These are phyloP conservation scores for Aureobasidium namibiae DNA, from an alignment of 2,329 filamentous ascomycete genomes.

Conservation along the genomic window DNA sequence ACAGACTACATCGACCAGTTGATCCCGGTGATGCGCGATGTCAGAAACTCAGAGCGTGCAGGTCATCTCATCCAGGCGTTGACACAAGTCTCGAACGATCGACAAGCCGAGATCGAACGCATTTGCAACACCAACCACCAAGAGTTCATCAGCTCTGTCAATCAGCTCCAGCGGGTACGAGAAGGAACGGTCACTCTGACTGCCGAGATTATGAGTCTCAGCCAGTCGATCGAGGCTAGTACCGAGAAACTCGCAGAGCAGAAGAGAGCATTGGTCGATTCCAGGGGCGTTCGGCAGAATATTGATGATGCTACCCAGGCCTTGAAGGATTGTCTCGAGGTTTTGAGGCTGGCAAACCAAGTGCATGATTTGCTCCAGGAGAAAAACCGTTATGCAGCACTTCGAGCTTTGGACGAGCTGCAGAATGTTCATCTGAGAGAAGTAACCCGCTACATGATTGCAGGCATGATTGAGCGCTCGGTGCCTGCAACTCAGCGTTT, in stretches of 20 bases:
- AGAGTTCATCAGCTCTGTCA: conserved; percentile 89
- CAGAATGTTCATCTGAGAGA: conserved; percentile 95
- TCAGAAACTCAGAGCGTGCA: conserved; percentile 64
- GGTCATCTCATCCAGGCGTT: conserved; percentile 68
- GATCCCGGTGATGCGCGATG: conserved; percentile 89
- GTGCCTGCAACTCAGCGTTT: conserved; percentile 86
- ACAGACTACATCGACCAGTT: conserved; percentile 92
- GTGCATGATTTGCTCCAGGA: conserved; percentile 84
- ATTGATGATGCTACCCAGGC: conserved; percentile 88
- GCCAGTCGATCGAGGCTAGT: conserved; percentile 88
- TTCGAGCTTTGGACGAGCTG: conserved; percentile 88
- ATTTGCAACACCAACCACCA: conserved; percentile 96
- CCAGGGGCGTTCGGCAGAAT: conserved; percentile 83
- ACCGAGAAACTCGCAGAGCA: conserved; percentile 91
- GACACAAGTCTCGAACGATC: conserved; percentile 72
- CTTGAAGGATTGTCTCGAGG: conserved; percentile 82
- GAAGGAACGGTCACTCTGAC: conserved; percentile 86
- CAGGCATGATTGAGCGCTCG: conserved; percentile 90
- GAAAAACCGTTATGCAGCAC: conserved; percentile 91
- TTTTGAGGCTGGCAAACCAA: conserved; percentile 85
- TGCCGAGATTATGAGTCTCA: conserved; percentile 82
- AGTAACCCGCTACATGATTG: conserved; percentile 88
- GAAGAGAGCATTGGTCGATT: conserved; percentile 90
- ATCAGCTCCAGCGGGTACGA: conserved; percentile 83
- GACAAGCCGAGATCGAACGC: conserved; percentile 84